Conservation (phyloP, 306 rosid species). For the Lotus japonicus region DNA sequence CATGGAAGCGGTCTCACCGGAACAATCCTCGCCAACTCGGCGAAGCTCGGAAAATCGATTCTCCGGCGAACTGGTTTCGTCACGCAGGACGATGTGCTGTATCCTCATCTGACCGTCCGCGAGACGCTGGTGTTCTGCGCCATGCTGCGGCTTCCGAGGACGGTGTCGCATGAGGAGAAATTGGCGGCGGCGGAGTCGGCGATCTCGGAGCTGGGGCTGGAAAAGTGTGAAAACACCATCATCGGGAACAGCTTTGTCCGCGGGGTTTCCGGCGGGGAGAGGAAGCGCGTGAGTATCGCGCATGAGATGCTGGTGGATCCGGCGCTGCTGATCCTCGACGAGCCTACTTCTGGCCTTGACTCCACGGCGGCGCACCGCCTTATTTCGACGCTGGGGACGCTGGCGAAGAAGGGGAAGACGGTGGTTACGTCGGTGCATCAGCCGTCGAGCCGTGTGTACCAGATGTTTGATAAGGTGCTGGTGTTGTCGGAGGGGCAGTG, state of each 20-base stretch:
- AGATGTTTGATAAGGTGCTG: constrained; percentile 60
- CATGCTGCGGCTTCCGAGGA: constrained; percentile 61
- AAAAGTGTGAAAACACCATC: constrained; percentile 66
- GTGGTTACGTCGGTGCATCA: constrained; percentile 80
- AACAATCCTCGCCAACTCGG: constrained; percentile 54
- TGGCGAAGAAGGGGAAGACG: constrained; percentile 78
- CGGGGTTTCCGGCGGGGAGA: constrained; percentile 84
- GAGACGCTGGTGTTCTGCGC: constrained; percentile 80
- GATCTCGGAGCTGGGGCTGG: constrained; percentile 54
- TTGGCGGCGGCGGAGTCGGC: constrained; percentile 53
- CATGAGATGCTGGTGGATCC: constrained; percentile 86
- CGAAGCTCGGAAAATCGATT: constrained; percentile 32
- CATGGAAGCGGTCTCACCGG: constrained; percentile 53
- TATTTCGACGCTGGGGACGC: constrained; percentile 32
- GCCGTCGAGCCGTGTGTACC: constrained; percentile 83
- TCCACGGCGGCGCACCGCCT: constrained; percentile 81
- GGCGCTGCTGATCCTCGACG: constrained; percentile 61
- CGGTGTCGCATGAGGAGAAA: constrained; percentile 29
- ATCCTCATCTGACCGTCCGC: constrained; percentile 73
- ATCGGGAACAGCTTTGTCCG: constrained; percentile 75
- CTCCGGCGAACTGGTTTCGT: constrained; percentile 75
- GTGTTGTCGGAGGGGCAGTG: constrained; percentile 63
- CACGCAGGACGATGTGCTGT: constrained; percentile 72
- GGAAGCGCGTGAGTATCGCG: constrained; percentile 81
- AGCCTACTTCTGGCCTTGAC: constrained; percentile 88